phyloP scores from a whole-genome alignment of 2,329 filamentous ascomycete genomes.

The Hypoxylon rubiginosum region DNA sequence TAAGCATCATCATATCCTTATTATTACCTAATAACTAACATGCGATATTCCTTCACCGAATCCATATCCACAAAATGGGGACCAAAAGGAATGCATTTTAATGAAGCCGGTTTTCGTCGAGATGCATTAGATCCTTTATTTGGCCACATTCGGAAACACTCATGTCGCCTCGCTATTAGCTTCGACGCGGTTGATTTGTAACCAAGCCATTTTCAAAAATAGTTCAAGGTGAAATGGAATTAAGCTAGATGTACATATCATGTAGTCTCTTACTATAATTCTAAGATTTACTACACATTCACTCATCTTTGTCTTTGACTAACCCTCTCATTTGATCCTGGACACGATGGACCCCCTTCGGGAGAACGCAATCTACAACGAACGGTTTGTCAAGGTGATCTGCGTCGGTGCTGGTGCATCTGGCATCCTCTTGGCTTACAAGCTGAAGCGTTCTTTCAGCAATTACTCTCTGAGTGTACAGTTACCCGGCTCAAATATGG shows the following conservation, averaged over 20 bases:
- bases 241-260: neutral
- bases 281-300: neutral
- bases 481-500: neutral
- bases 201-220: neutral
- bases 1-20: neutral
- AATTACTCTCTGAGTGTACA: slow-evolving; percentile 53
- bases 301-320: neutral
- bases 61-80: neutral
- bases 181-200: neutral
- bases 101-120: neutral
- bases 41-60: neutral
- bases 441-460: slow-evolving; percentile 59
- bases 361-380: slow-evolving; percentile 37
- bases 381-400: slow-evolving; percentile 49
- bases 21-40: neutral
- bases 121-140: neutral
- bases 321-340: slow-evolving; percentile 1
- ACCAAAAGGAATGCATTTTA: neutral
- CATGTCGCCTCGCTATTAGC: neutral
- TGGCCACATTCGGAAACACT: neutral
- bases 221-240: neutral
- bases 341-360: slow-evolving; percentile 28
- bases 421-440: slow-evolving; percentile 63
- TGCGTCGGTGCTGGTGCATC: slow-evolving; percentile 64
- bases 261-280: neutral